These are phyloP conservation scores for Paraphaeosphaeria minitans DNA, from an alignment of 2,329 filamentous ascomycete genomes.

Conservation along the genomic window DNA sequence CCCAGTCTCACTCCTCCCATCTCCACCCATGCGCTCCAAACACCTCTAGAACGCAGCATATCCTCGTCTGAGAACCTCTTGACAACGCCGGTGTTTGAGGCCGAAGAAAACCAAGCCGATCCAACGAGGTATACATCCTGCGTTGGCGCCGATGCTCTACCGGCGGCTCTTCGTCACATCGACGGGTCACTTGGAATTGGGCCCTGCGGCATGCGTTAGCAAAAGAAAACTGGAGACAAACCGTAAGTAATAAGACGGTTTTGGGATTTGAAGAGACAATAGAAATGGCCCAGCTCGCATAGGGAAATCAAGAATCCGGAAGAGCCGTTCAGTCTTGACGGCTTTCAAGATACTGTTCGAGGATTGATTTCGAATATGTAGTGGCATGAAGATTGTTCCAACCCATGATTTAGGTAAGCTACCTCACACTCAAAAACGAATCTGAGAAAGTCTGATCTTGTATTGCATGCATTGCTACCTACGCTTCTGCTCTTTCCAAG, in stretches of 20 bases:
- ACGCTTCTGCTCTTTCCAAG: background rate
- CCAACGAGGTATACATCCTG: constrained; percentile 10
- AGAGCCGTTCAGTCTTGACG: no score
- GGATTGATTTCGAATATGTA: background rate
- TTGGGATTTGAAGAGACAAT: no score
- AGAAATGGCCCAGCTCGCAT: no score
- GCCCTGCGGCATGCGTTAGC: constrained; percentile 8
- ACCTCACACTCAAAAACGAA: no score
- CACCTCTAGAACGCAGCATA: background rate
- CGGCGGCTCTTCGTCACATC: constrained; percentile 11
- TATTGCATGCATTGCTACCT: background rate
- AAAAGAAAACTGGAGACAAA: no score
- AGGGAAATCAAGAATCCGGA: no score
- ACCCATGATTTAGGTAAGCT: background rate
- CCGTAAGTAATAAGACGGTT: no score
- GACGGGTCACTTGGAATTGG: constrained; percentile 7
- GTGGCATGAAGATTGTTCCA: background rate
- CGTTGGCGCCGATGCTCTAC: constrained; percentile 11
- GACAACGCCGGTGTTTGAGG: background rate
- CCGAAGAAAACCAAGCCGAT: constrained; percentile 1
- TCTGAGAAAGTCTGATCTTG: no score
- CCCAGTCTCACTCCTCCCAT: constrained; percentile 4
- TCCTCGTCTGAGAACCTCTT: background rate
- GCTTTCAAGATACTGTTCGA: no score
- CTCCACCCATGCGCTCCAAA: background rate